Evolutionary conservation across 129 eudicot genomes (phyloP).

Genomic region (Tagetes erecta): DNA sequence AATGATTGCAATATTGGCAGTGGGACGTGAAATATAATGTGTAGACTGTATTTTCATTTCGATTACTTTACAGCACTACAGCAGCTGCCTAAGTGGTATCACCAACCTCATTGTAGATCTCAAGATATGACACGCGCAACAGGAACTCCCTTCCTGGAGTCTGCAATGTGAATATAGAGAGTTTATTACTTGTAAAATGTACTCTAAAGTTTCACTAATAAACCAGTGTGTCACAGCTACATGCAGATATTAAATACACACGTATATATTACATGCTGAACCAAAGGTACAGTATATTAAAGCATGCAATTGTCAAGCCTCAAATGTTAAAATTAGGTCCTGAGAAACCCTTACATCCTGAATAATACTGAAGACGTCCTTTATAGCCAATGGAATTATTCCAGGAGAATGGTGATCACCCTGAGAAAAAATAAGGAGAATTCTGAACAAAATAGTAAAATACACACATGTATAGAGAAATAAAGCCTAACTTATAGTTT

Average conservation of each 20-base stretch:
- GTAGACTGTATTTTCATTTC: neutral
- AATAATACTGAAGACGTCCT: conserved; percentile 96
- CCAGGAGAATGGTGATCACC: conserved; percentile 97
- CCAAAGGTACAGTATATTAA: neutral
- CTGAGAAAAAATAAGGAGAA: conserved; percentile 33
- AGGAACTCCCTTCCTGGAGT: conserved; percentile 97
- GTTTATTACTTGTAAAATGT: conserved; percentile 13
- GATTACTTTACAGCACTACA: neutral
- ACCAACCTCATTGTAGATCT: conserved; percentile 96
- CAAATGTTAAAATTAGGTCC: neutral
- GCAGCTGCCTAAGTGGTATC: conserved; percentile 8
- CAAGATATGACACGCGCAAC: conserved; percentile 94
- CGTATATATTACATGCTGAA: neutral
- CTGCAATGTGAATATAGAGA: conserved; percentile 48
- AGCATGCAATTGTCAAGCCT: conserved; percentile 14
- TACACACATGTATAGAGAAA: neutral
- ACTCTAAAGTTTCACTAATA: conserved; percentile 19
- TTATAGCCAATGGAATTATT: conserved; percentile 93
- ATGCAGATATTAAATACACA: conserved; percentile 9
- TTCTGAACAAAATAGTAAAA: conserved; percentile 2
- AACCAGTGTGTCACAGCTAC: conserved; percentile 20
- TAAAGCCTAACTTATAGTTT: conserved; percentile 17
- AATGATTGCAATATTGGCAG: conserved; percentile 1
- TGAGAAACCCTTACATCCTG: conserved; percentile 79
- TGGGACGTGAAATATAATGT: conserved; percentile 12